These are phyloP conservation scores for Arabidopsis lyrata DNA, from an alignment of 441 rosid species.

Conservation along the genomic window DNA sequence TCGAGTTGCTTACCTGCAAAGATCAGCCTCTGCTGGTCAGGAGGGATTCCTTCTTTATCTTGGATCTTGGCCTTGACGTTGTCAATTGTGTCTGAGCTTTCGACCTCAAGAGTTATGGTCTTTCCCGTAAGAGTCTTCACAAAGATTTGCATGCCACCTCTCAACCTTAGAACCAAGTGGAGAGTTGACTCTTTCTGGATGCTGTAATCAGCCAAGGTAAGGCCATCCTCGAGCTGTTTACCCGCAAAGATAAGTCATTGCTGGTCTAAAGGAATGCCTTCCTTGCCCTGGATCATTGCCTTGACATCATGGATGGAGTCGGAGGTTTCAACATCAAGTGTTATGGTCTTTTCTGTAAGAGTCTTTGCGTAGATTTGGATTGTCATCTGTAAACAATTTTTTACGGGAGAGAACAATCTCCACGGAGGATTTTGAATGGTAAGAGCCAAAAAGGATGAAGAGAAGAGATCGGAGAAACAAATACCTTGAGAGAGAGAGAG, in stretches of 20 bases:
- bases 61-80: neutral
- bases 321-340: neutral
- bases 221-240: neutral
- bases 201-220: constrained; percentile 19
- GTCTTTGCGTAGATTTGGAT: constrained; percentile 12
- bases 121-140: neutral
- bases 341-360: neutral
- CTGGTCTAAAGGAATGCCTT: constrained; percentile 3
- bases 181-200: neutral
- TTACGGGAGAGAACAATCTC: neutral
- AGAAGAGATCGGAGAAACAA: neutral
- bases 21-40: neutral
- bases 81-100: neutral
- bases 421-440: neutral
- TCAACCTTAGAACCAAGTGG: neutral
- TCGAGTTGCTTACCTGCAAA: constrained; percentile 13
- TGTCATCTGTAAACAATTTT: neutral
- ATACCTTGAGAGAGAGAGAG: constrained; percentile 3
- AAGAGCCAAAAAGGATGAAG: neutral
- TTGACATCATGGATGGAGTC: neutral
- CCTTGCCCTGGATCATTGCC: neutral
- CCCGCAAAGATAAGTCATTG: neutral
- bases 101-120: neutral
- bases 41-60: neutral
- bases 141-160: neutral